Base-by-base conservation (phyloP, 2,329 filamentous ascomycete genomes). In the Hymenoscyphus linearis region DNA sequence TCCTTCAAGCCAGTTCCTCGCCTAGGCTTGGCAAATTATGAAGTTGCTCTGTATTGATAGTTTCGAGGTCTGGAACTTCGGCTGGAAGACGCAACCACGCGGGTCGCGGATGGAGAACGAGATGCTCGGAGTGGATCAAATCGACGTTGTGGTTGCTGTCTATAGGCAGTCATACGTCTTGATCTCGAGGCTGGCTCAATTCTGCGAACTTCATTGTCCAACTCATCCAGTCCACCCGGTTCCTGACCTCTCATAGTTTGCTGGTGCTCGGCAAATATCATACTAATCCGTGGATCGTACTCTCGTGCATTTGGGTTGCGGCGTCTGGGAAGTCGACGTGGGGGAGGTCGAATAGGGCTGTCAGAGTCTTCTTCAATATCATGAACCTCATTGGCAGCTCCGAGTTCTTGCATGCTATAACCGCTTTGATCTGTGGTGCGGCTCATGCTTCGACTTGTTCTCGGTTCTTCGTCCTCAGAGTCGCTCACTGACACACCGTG, bases 241-340 rank as follows among this genome's bases (percentile, higher is more conserved):
- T 61, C 60, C n/a, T 60, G 62, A 9, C 60, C 60, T 63, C 63
- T 63, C 40, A 68, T 58, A 52, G 37, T 68, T 37, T 65, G 65
- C 60, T 71, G 71, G 56, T 73, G 70, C 44, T 69, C 67, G 9
- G 70, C 70, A 62, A 73, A 70, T 36, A 73, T 66, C 63, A 64
- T 66, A 55, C 70, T 72, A 54, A 73, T 72, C 55, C 67, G 62
- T 14, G 68, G 68, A 57, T 72, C 65, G 57, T 70, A 72, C 13
- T 70, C 66, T 16, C 60, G 57, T 6, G 25, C 25, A 16, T 62
- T 57, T 40, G 53, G 27, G 22, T 67, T 60, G 47, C 61, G 40
- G 12, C 66, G 60, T 63, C 65, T 60, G 57, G 57, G 62, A 50
- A 57, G 66, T 55, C 69, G 61, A 18, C 70, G 63, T 27, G 54